A percentile compares a stretch with the other conserved stretches of the same genome.
Evolutionary conservation across 2,329 filamentous ascomycete genomes (phyloP).

Genomic region (Neonectria sp.): DNA sequence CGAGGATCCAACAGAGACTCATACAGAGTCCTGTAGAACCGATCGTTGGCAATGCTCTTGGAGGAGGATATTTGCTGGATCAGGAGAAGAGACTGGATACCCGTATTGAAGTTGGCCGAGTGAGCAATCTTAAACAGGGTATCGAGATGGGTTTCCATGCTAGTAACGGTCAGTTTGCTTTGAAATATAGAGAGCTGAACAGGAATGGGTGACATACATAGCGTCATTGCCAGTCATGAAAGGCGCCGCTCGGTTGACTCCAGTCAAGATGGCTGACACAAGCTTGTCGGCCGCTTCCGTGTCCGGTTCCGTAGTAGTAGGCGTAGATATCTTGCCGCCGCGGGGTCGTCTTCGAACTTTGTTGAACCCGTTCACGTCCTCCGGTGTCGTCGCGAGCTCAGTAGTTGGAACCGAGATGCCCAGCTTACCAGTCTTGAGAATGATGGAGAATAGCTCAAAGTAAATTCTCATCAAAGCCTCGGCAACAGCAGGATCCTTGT

Average conservation of each 20-base stretch:
- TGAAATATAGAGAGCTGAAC: background rate
- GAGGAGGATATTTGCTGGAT: constrained; percentile 92
- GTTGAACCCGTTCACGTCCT: constrained; percentile 37
- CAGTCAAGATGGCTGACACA: constrained; percentile 90
- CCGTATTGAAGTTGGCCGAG: constrained; percentile 99
- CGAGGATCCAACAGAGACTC: constrained; percentile 94
- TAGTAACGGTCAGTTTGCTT: constrained; percentile 51
- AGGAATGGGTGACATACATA: constrained; percentile 61
- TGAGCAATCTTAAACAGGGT: constrained; percentile 97
- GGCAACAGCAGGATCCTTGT: constrained; percentile 85
- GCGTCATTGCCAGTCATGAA: constrained; percentile 88
- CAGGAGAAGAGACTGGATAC: constrained; percentile 93
- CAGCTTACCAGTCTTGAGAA: constrained; percentile 76
- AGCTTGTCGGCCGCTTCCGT: constrained; percentile 84
- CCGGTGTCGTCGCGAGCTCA: constrained; percentile 56
- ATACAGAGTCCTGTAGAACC: constrained; percentile 96
- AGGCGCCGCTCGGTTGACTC: constrained; percentile 95
- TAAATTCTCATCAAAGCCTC: constrained; percentile 90
- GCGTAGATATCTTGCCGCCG: constrained; percentile 37
- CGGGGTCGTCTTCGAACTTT: constrained; percentile 46
- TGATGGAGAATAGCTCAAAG: constrained; percentile 87
- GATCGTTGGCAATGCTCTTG: constrained; percentile 86
- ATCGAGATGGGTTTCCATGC: constrained; percentile 89
- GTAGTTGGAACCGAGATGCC: constrained; percentile 60
- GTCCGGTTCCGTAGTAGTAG: constrained; percentile 69